A percentile compares a stretch with the other conserved stretches of the same genome.
phyloP scores from a whole-genome alignment of 441 rosid genomes.

The Macaranga tanarius region DNA sequence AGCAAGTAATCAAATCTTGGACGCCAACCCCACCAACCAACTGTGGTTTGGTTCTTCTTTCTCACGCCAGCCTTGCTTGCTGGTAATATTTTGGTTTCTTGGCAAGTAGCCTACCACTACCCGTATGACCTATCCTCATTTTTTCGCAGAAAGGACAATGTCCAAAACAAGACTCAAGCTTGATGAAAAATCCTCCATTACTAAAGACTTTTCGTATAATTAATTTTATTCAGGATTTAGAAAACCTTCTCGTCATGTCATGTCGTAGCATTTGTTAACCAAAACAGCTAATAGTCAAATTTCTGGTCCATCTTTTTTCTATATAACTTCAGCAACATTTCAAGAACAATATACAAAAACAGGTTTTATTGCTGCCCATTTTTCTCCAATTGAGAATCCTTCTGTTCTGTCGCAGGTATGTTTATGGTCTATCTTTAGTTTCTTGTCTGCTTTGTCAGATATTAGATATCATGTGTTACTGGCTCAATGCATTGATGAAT shows the following conservation, averaged over 20 bases:
- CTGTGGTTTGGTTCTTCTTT: background rate
- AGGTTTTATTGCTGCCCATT: background rate
- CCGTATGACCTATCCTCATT: conserved; percentile 10
- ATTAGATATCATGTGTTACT: background rate
- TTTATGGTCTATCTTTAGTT: background rate
- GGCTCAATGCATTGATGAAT: background rate
- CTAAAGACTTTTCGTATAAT: conserved; percentile 7
- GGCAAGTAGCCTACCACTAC: conserved; percentile 42
- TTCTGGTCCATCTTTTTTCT: conserved; percentile 24
- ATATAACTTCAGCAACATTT: conserved; percentile 24
- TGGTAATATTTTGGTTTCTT: conserved; percentile 39
- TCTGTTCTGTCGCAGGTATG: conserved; percentile 11
- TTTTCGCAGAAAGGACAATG: conserved; percentile 13
- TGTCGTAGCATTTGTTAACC: conserved; percentile 10
- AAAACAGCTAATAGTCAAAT: conserved; percentile 14
- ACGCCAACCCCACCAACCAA: conserved; percentile 53
- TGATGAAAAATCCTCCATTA: background rate
- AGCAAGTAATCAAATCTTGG: conserved; percentile 34
- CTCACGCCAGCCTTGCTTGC: conserved; percentile 30
- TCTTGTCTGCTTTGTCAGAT: background rate
- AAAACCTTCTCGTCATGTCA: conserved; percentile 29
- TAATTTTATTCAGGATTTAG: background rate
- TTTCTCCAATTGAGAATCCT: background rate
- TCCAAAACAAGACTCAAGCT: conserved; percentile 8
- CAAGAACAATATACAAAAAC: background rate